Conservation (phyloP, 192 early-diverging fungal species). For the Coemansia sp. region DNA sequence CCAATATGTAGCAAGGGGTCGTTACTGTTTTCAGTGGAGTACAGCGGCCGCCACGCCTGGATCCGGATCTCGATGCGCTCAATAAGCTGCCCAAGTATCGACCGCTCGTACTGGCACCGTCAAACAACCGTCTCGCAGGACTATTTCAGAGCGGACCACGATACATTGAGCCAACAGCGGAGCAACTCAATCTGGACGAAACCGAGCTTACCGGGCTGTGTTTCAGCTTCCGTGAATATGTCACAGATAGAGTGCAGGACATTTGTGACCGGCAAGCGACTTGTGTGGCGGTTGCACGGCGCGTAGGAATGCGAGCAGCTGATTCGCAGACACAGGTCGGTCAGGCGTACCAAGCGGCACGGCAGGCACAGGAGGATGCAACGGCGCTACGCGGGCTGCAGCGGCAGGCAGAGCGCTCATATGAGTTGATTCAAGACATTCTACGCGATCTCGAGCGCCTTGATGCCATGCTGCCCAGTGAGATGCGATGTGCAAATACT, state of each 20-base stretch:
- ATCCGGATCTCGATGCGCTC: constrained; percentile 45
- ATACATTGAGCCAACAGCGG: constrained; percentile 53
- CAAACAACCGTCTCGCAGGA: constrained; percentile 43
- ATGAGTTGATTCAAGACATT: constrained; percentile 50
- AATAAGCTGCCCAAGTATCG: constrained; percentile 43
- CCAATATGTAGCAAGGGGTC: constrained; percentile 38
- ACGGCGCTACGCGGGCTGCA: constrained; percentile 38
- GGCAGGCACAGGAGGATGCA: constrained; percentile 31
- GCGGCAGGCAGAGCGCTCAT: constrained; percentile 48
- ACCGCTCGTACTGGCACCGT: constrained; percentile 44
- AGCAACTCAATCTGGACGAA: constrained; percentile 50
- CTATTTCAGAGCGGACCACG: constrained; percentile 42
- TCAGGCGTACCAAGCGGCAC: constrained; percentile 29
- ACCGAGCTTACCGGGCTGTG: constrained; percentile 46
- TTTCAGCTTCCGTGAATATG: constrained; percentile 49
- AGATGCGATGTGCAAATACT: background rate
- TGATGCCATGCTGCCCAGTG: constrained; percentile 26
- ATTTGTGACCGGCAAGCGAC: constrained; percentile 42
- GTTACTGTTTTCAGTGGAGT: constrained; percentile 48
- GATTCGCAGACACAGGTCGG: constrained; percentile 20
- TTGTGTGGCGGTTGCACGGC: constrained; percentile 28
- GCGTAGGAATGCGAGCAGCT: constrained; percentile 28
- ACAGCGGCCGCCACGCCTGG: constrained; percentile 41
- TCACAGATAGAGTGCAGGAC: constrained; percentile 31
- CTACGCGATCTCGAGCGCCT: constrained; percentile 48